Percentiles rank a stretch among this genome's conserved stretches.
These are phyloP conservation scores for Zygosaccharomyces kombuchaensis DNA, from an alignment of 805 yeast genomes.

Conservation along the genomic window DNA sequence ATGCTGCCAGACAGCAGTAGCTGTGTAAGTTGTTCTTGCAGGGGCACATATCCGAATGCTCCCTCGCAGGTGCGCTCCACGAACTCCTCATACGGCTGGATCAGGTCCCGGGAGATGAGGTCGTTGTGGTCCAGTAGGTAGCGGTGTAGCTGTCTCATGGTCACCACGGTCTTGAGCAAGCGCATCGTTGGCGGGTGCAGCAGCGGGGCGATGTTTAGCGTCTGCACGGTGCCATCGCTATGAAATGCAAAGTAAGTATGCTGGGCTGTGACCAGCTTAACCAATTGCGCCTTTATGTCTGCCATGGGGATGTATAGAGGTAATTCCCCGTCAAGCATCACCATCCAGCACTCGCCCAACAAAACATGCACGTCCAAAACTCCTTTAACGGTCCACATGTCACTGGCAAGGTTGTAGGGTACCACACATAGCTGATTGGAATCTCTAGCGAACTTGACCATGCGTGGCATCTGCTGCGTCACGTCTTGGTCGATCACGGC, in stretches of 20 bases:
- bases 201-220: conserved; percentile 10
- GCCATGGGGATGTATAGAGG: conserved; percentile 1
- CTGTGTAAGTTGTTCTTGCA: conserved; percentile 29
- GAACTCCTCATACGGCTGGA: conserved; percentile 23
- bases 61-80: conserved; percentile 16
- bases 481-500: conserved; percentile 18
- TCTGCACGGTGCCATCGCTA: conserved; percentile 11
- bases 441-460: conserved; percentile 22
- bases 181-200: conserved; percentile 2
- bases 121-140: conserved; percentile 21
- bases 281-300: not conserved
- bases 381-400: conserved; percentile 16
- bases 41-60: conserved; percentile 13
- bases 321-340: conserved; percentile 24
- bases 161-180: conserved; percentile 13
- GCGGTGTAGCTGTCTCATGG: conserved; percentile 13
- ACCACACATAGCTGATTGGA: conserved; percentile 14
- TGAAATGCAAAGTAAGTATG: conserved; percentile 11
- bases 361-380: conserved; percentile 22
- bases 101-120: conserved; percentile 17
- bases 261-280: conserved; percentile 5
- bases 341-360: conserved; percentile 8
- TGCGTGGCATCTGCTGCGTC: conserved; percentile 18
- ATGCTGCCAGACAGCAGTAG: conserved; percentile 20
- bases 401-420: conserved; percentile 16